Percentiles rank a stretch among this genome's conserved stretches.
These are phyloP conservation scores for Plasmodium yoelii DNA, from an alignment of 169 alveolate species.

Conservation along the genomic window DNA sequence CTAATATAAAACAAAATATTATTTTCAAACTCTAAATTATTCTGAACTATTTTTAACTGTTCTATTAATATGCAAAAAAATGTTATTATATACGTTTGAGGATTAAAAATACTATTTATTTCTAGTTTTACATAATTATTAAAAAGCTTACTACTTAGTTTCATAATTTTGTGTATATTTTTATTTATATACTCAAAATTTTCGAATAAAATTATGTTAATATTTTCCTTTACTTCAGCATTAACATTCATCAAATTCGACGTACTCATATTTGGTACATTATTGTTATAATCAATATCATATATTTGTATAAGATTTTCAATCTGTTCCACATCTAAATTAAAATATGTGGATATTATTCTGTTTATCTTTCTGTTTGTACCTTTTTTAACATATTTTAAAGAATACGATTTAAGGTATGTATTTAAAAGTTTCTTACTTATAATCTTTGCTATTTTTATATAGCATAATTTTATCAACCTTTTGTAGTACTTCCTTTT, in stretches of 20 bases:
- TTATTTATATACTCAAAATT: too few relatives aligned
- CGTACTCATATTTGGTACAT: too few relatives aligned
- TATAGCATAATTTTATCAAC: slow-evolving; percentile 31
- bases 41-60: slow-evolving; percentile 20
- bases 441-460: slow-evolving; percentile 28
- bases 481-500: slow-evolving; percentile 6
- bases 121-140: slow-evolving; percentile 41
- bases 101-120: slow-evolving; percentile 26
- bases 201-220: too few relatives aligned
- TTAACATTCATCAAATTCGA: too few relatives aligned
- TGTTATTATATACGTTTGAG: slow-evolving; percentile 22
- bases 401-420: not conserved
- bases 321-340: slow-evolving; percentile 7
- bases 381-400: not conserved
- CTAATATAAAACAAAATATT: slow-evolving; percentile 11
- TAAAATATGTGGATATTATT: slow-evolving; percentile 22
- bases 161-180: not conserved
- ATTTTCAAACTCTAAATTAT: slow-evolving; percentile 18
- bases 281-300: not conserved
- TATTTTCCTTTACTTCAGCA: too few relatives aligned
- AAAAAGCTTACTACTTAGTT: slow-evolving; percentile 11
- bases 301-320: not conserved
- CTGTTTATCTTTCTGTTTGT: slow-evolving; percentile 10
- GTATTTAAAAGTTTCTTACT: slow-evolving; percentile 42
- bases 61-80: slow-evolving; percentile 48